phyloP scores from a whole-genome alignment of 208 protist species.

The Porcisia hertigi region DNA sequence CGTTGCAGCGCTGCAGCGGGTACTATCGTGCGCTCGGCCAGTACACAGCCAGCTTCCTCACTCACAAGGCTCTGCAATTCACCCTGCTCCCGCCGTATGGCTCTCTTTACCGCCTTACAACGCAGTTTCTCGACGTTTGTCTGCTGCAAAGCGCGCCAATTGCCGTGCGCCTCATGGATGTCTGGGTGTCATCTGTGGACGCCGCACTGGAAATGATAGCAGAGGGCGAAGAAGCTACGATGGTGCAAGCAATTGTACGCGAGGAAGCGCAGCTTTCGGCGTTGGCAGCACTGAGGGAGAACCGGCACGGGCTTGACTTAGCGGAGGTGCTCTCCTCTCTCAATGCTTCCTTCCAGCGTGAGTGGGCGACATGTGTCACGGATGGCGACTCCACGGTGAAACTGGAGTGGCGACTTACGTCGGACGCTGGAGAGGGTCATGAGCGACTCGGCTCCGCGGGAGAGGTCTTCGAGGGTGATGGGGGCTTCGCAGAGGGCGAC shows the following conservation, averaged over 20 bases:
- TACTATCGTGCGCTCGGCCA: slow-evolving; percentile 67
- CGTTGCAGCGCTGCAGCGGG: slow-evolving; percentile 50
- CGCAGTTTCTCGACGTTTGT: slow-evolving; percentile 66
- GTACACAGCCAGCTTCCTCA: slow-evolving; percentile 61
- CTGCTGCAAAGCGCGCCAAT: slow-evolving; percentile 61
- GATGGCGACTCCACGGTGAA: slow-evolving; percentile 38
- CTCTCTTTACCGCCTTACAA: slow-evolving; percentile 51
- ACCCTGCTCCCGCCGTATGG: slow-evolving; percentile 75
- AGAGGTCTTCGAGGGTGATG: not conserved
- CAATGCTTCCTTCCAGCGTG: slow-evolving; percentile 53
- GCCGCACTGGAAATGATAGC: slow-evolving; percentile 27
- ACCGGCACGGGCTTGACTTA: slow-evolving; percentile 24
- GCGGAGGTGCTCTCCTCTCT: slow-evolving; percentile 29
- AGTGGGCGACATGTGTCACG: slow-evolving; percentile 52
- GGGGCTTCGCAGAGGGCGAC: not conserved
- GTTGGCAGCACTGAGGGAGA: slow-evolving; percentile 18
- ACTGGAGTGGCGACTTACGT: slow-evolving; percentile 23
- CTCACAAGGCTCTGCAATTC: slow-evolving; percentile 84
- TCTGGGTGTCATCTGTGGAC: slow-evolving; percentile 42
- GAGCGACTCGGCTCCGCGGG: not conserved
- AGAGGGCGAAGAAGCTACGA: slow-evolving; percentile 17
- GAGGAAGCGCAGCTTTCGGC: slow-evolving; percentile 3
- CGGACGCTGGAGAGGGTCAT: not conserved
- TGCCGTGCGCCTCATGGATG: slow-evolving; percentile 48
- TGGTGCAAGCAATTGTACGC: slow-evolving; percentile 13